Base-by-base conservation (phyloP, 2,329 filamentous ascomycete species). In the Mycosphaerella sp. region DNA sequence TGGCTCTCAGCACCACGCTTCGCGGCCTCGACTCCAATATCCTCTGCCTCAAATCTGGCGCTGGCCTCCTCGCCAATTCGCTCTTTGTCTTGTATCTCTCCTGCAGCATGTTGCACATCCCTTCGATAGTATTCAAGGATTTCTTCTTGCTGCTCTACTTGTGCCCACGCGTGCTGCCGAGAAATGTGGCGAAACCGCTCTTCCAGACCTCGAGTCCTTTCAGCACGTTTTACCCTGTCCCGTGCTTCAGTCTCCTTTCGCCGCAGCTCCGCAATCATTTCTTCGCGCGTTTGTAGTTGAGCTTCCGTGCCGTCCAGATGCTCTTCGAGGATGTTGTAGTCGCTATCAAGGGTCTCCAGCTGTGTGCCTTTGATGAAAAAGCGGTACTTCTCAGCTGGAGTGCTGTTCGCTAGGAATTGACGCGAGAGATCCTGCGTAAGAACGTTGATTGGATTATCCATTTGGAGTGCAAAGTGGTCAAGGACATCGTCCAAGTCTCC, bases 281-380 rank as follows among this genome's bases (percentile, higher is more conserved):
- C 80, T 42, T 80, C 70, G 38, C 82, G 81, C 29, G 77, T 77
- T 8, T 76, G 73, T 1, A 89, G 73, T 61, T 86, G 87, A 32
- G 75, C 76, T 52, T 85, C 79, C 55, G 85, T 88, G 34, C 81
- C 81, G 59, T 95, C 87, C 17, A 93, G 77, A 3, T 82, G 85
- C 60, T 95, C 86, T 57, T 86, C 83, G 11, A 96, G 83, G 54
- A 95, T 76, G 55, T 84, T 82, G 70, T 98, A 98, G 66, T 98
- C 93, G 58, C 89, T 85, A 67, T 95, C 89, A 8, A 98, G 78
- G 63, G 92, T 86, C 68, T 97, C 89, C 0, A 98, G 80, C 64
- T 97, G 91, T 0, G 95, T 95, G 26, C 93, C 93, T 64, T 91
- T 89, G 56, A 95, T 81, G 67, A 98, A 98, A 66, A 96, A 96